phyloP scores from a whole-genome alignment of 78 protist species.

The Dictyostelium firmibasis region DNA sequence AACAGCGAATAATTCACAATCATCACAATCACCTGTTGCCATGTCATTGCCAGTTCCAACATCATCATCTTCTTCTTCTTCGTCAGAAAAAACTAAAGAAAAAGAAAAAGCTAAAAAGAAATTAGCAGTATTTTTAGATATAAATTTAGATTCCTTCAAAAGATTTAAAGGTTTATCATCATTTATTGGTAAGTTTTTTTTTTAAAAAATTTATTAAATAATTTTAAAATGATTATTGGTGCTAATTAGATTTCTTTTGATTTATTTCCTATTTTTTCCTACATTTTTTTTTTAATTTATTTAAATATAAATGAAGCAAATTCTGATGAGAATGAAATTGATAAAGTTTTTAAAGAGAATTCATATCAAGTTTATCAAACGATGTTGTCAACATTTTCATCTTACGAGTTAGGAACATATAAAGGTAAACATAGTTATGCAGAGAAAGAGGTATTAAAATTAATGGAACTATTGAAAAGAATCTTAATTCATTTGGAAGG shows the following conservation, averaged over 20 bases:
- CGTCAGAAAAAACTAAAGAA: slow-evolving; percentile 31
- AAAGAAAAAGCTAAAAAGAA: slow-evolving; percentile 68
- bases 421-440: slow-evolving; percentile 69
- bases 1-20: not conserved
- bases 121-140: slow-evolving; percentile 47
- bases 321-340: slow-evolving; percentile 64
- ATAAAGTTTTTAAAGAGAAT: slow-evolving; percentile 59
- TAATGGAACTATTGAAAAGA: slow-evolving; percentile 51
- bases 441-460: slow-evolving; percentile 39
- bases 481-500: slow-evolving; percentile 61
- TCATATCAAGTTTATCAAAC: slow-evolving; percentile 54
- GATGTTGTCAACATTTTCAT: slow-evolving; percentile 52
- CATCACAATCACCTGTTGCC: not conserved
- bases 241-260: too few relatives aligned
- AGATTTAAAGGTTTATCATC: slow-evolving; percentile 62
- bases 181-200: slow-evolving; percentile 20
- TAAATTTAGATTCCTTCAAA: slow-evolving; percentile 24
- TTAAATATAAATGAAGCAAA: not conserved
- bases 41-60: not conserved
- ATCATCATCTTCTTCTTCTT: not conserved
- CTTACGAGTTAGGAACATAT: slow-evolving; percentile 48
- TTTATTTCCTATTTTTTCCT: not conserved
- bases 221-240: too few relatives aligned
- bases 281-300: not conserved
- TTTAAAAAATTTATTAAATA: too few relatives aligned